Evolutionary conservation across 768 basidiomycete genomes (phyloP).

Genomic region (Suillus clintonianus): DNA sequence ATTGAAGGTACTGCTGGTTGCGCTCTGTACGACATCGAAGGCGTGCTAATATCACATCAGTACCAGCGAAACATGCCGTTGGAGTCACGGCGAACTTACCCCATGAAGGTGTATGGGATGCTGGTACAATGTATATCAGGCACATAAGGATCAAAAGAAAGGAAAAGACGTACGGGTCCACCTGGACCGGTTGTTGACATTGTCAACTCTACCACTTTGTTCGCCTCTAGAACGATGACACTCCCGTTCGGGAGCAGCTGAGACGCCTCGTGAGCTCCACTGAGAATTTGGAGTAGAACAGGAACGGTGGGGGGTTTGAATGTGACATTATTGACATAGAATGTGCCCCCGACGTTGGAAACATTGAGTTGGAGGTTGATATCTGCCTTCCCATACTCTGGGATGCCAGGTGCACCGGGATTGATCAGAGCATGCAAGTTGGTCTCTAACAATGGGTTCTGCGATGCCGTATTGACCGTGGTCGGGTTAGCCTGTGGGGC

Average conservation of each 20-base stretch:
- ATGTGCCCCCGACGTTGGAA: constrained; percentile 8
- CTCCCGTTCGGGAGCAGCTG: constrained; percentile 27
- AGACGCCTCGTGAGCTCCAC: constrained; percentile 35
- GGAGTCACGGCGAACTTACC: constrained; percentile 22
- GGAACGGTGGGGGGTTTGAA: constrained; percentile 36
- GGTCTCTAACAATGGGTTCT: constrained; percentile 33
- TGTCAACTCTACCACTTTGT: constrained; percentile 27
- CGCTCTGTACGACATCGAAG: constrained; percentile 47
- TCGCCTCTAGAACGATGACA: constrained; percentile 20
- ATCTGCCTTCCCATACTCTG: constrained; percentile 41
- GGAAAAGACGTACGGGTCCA: not conserved
- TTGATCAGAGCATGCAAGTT: constrained; percentile 25
- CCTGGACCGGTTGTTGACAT: constrained; percentile 9
- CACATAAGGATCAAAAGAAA: not conserved
- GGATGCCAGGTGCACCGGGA: constrained; percentile 40
- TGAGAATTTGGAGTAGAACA: constrained; percentile 46
- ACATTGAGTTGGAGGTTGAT: constrained; percentile 30
- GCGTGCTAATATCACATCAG: constrained; percentile 35
- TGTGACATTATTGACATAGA: constrained; percentile 13
- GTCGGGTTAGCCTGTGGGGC: constrained; percentile 42
- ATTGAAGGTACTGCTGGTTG: constrained; percentile 39
- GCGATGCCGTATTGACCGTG: constrained; percentile 26
- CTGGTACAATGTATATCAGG: constrained; percentile 11
- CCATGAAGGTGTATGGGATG: constrained; percentile 50
- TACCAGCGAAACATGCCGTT: not conserved